Base-by-base conservation (phyloP, 495 filamentous ascomycete genomes). In the Evernia prunastri region DNA sequence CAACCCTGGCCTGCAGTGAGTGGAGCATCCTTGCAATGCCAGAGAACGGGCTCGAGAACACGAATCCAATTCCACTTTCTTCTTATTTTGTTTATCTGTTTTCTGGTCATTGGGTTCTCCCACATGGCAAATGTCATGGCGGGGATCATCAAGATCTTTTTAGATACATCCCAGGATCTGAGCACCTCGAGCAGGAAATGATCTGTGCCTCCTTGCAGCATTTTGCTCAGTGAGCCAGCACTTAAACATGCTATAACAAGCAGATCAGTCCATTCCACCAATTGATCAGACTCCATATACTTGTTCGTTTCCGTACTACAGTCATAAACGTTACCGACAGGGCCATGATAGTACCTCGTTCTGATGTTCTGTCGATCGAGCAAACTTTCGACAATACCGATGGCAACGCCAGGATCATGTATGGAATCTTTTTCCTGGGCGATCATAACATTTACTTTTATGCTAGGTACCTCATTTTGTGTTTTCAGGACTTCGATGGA, bases 111-210 rank as follows among this genome's bases (percentile, higher is more conserved):
- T 18, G 90, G 90, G 69, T 92, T 88, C 71, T 91, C 84, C 91
- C 91, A 96, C 84, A 89, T 88, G 61, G 86, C 78, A 9, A 81
- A 81, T 9, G 87, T 89, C 90, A 96, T 93, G 53, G 87, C 89
- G 0, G 90, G 91, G 18, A 94, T 84, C 25, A 96, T 75, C 56
- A 93, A 73, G 25, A 93, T 89, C 67, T 90, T 87, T 75, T 94
- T 94, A 3, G 85, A 84, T 7, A 89, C 87, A 63, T 92, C 86
- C 91, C 91, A 96, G 47, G 87, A 86, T 35, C 90, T 83, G 49
- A 96, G 71, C 8, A 92, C 82, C 45, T 89, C 84, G 43, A 92
- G 76, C 5, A 91, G 79, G 54, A 91, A 78, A 10, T 83, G 91
- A 67, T 87, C 88, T 6, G 88, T 85, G 45, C 90, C 80, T 37